Evolutionary conservation across 192 early-diverging fungal species (phyloP), one percentile per base, ranked within the genome.

Genomic region (Rhizoclosmatium sp.): DNA sequence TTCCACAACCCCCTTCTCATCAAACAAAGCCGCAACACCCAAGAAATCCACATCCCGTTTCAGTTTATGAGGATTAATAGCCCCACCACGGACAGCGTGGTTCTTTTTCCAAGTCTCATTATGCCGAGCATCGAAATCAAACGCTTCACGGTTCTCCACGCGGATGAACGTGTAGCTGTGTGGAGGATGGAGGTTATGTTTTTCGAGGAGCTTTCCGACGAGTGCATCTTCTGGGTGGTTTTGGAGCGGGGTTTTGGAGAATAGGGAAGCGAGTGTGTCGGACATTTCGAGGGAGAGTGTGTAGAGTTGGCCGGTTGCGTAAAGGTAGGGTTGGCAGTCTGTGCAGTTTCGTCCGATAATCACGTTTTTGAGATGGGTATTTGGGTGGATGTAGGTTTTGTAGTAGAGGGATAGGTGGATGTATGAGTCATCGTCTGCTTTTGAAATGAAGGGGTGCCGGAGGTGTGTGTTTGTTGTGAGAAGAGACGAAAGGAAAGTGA

Each of bases 1-100:
- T 42, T 10, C 10, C 21, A 45, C 21, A 10, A 69, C 47, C 10
- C 67, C 67, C 19, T 69, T n/a, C 19, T 4, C 19, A 12, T 42
- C 67, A 69, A 69, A 69, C 67, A 69, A 14, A 47, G 31, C 21
- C 9, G 67, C 39, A 4, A 69, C 67, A 5, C 4, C 7, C 67
- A 69, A 47, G 46, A 42, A 69, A 47, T 69, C 67, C 21, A 21
- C 9, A 21, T 69, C 67, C 47, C 21, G 21, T 45, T 69, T 69
- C 67, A 69, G 21, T 45, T 69, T 69, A 42, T 69, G 67, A 23
- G 67, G 67, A 69, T 69, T 69, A 19, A 69, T 7, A 45, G 67
- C 21, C 4, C 45, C 67, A 44, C 12, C 46, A 3, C 4, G 7
- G 4, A 69, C 67, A 42, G 5, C 10, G 21, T 69, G 67, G 21